These are phyloP conservation scores for Populus hybrid DNA, from an alignment of 441 rosid genomes.

Conservation along the genomic window DNA sequence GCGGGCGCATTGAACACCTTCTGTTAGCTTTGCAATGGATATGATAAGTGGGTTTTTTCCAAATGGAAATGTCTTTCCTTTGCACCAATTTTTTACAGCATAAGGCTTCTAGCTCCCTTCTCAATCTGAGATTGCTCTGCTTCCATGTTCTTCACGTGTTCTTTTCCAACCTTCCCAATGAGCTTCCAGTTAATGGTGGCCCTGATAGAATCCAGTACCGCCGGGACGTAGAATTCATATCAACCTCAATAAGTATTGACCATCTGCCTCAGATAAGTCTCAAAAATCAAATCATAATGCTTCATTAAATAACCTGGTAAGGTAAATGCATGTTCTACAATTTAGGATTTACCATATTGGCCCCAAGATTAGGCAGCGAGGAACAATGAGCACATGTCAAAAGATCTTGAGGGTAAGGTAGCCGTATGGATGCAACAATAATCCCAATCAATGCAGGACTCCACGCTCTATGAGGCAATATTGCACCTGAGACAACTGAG, in stretches of 20 bases:
- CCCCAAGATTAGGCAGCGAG: constrained; percentile 93
- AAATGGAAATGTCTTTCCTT: constrained; percentile 67
- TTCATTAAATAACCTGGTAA: background rate
- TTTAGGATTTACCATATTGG: constrained; percentile 37
- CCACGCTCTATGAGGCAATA: constrained; percentile 92
- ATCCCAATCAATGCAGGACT: constrained; percentile 86
- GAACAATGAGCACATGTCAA: constrained; percentile 98
- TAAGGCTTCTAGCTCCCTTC: constrained; percentile 55
- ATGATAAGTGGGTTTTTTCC: constrained; percentile 77
- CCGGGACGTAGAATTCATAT: constrained; percentile 83
- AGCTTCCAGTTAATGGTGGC: constrained; percentile 68
- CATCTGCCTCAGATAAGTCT: constrained; percentile 40
- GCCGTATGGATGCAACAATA: constrained; percentile 66
- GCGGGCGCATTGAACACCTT: constrained; percentile 31
- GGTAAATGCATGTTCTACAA: no score
- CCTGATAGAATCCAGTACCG: constrained; percentile 92
- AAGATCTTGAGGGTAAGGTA: constrained; percentile 83
- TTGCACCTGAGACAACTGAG: constrained; percentile 88
- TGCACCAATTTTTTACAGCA: constrained; percentile 72
- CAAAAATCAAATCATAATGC: background rate
- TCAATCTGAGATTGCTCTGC: constrained; percentile 63
- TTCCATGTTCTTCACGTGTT: constrained; percentile 52
- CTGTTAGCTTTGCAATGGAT: constrained; percentile 39
- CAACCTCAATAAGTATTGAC: constrained; percentile 77
- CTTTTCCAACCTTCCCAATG: constrained; percentile 79